Conservation (phyloP, 164 flowering plant genomes). For the Vitis labrusca region DNA sequence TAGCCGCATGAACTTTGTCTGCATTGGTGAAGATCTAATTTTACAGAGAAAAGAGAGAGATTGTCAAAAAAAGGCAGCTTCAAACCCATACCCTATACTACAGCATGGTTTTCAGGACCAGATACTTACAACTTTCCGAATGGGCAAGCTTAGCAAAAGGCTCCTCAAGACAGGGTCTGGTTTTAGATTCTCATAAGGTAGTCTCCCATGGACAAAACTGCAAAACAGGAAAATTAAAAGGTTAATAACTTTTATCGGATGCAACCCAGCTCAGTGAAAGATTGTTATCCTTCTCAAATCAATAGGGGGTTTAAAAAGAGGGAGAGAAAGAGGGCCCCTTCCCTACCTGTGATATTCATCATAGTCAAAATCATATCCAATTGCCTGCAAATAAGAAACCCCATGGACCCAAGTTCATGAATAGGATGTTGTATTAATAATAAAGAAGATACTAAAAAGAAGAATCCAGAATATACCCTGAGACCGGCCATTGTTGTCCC, state of each 20-base stretch:
- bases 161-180: conserved; percentile 62
- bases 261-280: no score
- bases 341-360: conserved; percentile 65
- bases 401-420: not conserved
- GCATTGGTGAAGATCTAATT: conserved; percentile 66
- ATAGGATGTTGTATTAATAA: no score
- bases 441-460: not conserved
- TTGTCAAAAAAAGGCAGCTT: not conserved
- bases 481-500: conserved; percentile 87
- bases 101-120: not conserved
- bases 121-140: conserved; percentile 57
- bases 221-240: conserved; percentile 9
- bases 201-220: conserved; percentile 68
- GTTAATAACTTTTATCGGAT: not conserved
- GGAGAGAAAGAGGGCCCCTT: not conserved
- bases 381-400: conserved; percentile 42
- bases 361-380: conserved; percentile 70
- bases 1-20: conserved; percentile 50
- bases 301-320: not conserved
- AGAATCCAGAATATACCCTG: conserved; percentile 41
- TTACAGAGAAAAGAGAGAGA: not conserved
- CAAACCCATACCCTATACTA: not conserved
- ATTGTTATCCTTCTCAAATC: no score
- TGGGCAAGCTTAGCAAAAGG: conserved; percentile 54
- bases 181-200: conserved; percentile 60